Percentiles rank a stretch among this genome's conserved stretches.
Evolutionary conservation across 805 yeast genomes (phyloP).

Genomic region (Pichia insulana): DNA sequence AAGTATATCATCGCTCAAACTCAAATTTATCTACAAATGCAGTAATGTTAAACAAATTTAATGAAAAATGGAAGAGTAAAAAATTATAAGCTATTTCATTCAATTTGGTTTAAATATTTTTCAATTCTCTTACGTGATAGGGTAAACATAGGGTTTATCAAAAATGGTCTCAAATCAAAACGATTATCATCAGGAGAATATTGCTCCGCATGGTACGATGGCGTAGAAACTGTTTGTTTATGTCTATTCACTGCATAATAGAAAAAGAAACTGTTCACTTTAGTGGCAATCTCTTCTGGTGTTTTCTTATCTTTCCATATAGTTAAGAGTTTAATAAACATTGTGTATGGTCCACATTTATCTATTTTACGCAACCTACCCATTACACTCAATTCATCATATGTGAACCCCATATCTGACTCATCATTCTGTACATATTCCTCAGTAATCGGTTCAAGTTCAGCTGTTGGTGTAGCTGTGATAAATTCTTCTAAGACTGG

Average conservation of each 20-base stretch:
- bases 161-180: constrained; percentile 91
- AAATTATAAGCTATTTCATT: constrained; percentile 35
- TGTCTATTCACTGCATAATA: constrained; percentile 94
- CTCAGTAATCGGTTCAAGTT: constrained; percentile 90
- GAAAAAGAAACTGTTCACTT: constrained; percentile 88
- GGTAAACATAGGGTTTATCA: constrained; percentile 79
- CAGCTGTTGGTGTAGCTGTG: constrained; percentile 95
- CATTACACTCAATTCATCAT: constrained; percentile 84
- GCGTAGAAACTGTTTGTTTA: constrained; percentile 95
- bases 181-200: constrained; percentile 98
- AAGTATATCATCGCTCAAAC: constrained; percentile 11
- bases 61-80: constrained; percentile 28
- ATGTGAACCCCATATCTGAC: constrained; percentile 96
- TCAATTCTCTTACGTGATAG: constrained; percentile 50
- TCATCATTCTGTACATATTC: constrained; percentile 94
- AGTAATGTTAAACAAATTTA: constrained; percentile 22
- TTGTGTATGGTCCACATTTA: constrained; percentile 93
- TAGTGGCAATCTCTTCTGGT: constrained; percentile 80
- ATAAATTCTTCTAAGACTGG: constrained; percentile 75
- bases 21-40: constrained; percentile 13
- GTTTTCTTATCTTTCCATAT: constrained; percentile 84
- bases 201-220: constrained; percentile 95
- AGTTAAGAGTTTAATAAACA: constrained; percentile 84
- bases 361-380: constrained; percentile 87
- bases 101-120: constrained; percentile 31